phyloP scores from a whole-genome alignment of 495 filamentous ascomycete genomes.

The Jackrogersella minutella region DNA sequence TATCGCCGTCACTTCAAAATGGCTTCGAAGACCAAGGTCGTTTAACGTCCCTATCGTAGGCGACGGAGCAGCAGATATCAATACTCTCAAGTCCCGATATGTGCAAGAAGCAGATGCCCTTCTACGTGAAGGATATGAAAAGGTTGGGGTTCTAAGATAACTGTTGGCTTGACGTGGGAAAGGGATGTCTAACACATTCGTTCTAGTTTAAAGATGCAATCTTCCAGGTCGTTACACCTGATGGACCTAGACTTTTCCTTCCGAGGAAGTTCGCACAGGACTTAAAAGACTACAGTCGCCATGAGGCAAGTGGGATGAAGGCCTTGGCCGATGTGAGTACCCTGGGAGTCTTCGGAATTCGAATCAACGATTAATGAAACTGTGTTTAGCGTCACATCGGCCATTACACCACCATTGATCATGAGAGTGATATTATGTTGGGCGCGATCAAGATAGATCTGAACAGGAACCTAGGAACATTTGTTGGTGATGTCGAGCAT shows the following conservation, averaged over 20 bases:
- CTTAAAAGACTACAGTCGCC: conserved; percentile 53
- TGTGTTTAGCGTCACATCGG: conserved; percentile 51
- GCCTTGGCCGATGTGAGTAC: conserved; percentile 25
- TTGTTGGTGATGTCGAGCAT: conserved; percentile 50
- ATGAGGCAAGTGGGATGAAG: conserved; percentile 52
- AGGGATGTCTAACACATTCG: not conserved
- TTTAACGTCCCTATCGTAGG: conserved; percentile 38
- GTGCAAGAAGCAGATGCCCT: conserved; percentile 39
- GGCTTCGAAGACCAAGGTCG: conserved; percentile 17
- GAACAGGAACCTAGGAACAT: conserved; percentile 53
- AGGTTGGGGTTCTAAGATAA: conserved; percentile 6
- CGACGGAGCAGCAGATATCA: conserved; percentile 20
- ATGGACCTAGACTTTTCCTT: conserved; percentile 50
- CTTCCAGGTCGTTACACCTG: conserved; percentile 52
- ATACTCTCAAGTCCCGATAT: conserved; percentile 34
- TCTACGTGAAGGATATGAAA: conserved; percentile 41
- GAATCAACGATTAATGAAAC: conserved; percentile 39
- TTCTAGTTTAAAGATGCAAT: conserved; percentile 40
- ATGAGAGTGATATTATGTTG: conserved; percentile 46
- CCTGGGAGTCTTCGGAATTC: conserved; percentile 33
- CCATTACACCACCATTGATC: conserved; percentile 48
- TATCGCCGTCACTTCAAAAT: conserved; percentile 16
- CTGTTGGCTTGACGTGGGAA: not conserved
- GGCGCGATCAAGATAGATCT: conserved; percentile 55
- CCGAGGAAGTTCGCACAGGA: conserved; percentile 56